phyloP scores from a whole-genome alignment of 495 filamentous ascomycete genomes.

The Talaromyces borbonicus region DNA sequence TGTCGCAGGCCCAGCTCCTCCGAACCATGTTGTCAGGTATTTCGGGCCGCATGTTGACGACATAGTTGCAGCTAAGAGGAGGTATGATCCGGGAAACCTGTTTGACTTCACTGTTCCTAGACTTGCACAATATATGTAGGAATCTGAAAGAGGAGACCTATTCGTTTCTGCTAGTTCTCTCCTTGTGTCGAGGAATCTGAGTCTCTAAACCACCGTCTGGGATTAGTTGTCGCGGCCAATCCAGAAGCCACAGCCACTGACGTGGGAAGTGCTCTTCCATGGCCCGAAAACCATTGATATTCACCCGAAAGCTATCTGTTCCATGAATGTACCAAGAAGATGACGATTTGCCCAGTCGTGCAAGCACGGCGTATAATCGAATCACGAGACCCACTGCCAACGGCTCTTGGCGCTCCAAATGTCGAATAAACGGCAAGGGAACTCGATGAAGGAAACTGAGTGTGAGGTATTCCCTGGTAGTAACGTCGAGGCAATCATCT shows the following conservation, averaged over 20 bases:
- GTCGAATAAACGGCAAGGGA: background rate
- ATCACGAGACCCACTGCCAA: slow-evolving; percentile 1
- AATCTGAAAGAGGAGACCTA: background rate
- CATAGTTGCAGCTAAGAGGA: background rate
- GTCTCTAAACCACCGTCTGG: background rate
- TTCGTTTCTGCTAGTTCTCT: background rate
- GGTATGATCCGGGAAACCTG: slow-evolving; percentile 6
- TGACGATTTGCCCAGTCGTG: background rate
- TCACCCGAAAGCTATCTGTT: background rate
- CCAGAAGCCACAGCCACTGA: slow-evolving; percentile 5
- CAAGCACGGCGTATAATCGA: background rate
- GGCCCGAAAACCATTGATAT: background rate
- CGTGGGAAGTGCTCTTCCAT: background rate
- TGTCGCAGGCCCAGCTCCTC: background rate
- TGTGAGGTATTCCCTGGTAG: background rate
- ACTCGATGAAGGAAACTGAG: slow-evolving; percentile 4
- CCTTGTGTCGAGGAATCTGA: background rate
- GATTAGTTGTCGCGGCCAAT: slow-evolving; percentile 1
- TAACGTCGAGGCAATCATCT: background rate
- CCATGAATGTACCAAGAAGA: slow-evolving; percentile 6
- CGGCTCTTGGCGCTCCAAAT: background rate
- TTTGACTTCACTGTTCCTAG: slow-evolving; percentile 5
- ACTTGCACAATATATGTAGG: background rate
- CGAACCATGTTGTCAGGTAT: background rate
- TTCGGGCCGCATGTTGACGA: slow-evolving; percentile 3